phyloP scores from a whole-genome alignment of 495 filamentous ascomycete genomes.

The Penicillium simplicissimum region DNA sequence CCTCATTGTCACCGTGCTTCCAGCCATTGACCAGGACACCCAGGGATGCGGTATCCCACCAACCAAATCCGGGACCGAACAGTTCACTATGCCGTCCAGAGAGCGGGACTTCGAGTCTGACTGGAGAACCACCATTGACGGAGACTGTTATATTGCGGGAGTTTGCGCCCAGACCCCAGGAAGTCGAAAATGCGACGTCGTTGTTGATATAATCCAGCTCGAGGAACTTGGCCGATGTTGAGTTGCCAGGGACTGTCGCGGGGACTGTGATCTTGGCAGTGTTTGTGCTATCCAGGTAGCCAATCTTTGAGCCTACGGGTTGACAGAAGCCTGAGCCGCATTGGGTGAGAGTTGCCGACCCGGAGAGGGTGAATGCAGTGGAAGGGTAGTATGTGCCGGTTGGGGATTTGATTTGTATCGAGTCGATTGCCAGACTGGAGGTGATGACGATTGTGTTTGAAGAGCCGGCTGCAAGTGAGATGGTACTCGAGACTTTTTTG shows the following conservation, averaged over 20 bases:
- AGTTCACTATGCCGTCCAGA: conserved; percentile 49
- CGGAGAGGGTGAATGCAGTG: conserved; percentile 36
- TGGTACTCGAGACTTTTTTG: conserved; percentile 12
- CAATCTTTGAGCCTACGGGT: conserved; percentile 47
- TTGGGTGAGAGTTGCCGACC: conserved; percentile 29
- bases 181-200: conserved; percentile 45
- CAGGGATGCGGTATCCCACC: conserved; percentile 50
- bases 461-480: conserved; percentile 33
- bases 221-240: conserved; percentile 36
- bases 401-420: conserved; percentile 32
- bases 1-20: conserved; percentile 38
- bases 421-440: conserved; percentile 17
- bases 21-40: conserved; percentile 47
- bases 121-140: conserved; percentile 41
- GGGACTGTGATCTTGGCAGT: conserved; percentile 29
- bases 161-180: conserved; percentile 46
- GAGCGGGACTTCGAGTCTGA: conserved; percentile 50
- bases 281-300: conserved; percentile 26
- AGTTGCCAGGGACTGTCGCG: conserved; percentile 11
- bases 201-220: conserved; percentile 55
- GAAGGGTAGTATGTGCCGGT: conserved; percentile 40
- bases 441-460: conserved; percentile 35
- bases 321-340: conserved; percentile 36
- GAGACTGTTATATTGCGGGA: conserved; percentile 48
- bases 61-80: conserved; percentile 44